Conservation (phyloP, 2,329 filamentous ascomycete species). For the Chaetomiaceae sp. region DNA sequence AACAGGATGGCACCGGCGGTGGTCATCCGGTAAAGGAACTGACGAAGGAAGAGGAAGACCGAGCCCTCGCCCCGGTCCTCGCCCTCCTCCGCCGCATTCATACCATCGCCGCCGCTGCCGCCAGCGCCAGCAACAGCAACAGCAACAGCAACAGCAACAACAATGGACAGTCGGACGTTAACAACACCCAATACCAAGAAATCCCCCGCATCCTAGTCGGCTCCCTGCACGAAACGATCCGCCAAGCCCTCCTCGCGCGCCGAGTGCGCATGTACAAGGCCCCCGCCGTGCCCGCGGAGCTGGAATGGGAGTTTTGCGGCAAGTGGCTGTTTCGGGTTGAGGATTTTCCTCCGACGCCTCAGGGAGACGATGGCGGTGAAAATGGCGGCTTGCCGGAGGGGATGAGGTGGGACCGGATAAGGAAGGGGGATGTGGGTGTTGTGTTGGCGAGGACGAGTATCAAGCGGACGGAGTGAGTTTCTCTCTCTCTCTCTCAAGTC, state of each 20-base stretch:
- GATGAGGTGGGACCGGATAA: conserved; percentile 52
- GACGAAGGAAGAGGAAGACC: background rate
- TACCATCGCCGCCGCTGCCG: conserved; percentile 23
- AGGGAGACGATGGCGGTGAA: background rate
- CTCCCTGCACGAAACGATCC: conserved; percentile 37
- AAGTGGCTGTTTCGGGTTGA: conserved; percentile 56
- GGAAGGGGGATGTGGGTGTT: conserved; percentile 49
- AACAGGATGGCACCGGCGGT: no score
- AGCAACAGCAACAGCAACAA: background rate
- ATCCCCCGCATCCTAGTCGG: conserved; percentile 31
- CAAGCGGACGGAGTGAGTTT: conserved; percentile 48
- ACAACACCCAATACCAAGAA: no score
- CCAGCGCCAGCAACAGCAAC: background rate
- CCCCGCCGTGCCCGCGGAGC: conserved; percentile 10
- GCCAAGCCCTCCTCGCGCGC: conserved; percentile 28
- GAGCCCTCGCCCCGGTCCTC: conserved; percentile 25
- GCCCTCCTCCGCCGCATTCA: conserved; percentile 30
- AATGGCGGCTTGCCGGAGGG: conserved; percentile 37
- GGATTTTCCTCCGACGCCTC: conserved; percentile 30
- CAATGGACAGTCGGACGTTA: no score
- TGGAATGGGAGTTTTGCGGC: conserved; percentile 39
- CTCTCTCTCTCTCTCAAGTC: no score
- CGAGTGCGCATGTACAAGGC: conserved; percentile 27
- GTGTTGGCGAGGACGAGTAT: conserved; percentile 54
- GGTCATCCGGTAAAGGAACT: background rate